Percentiles rank a stretch among this genome's conserved stretches.
phyloP scores from a whole-genome alignment of 805 yeast species.

The Ogataea nitratoaversa region DNA sequence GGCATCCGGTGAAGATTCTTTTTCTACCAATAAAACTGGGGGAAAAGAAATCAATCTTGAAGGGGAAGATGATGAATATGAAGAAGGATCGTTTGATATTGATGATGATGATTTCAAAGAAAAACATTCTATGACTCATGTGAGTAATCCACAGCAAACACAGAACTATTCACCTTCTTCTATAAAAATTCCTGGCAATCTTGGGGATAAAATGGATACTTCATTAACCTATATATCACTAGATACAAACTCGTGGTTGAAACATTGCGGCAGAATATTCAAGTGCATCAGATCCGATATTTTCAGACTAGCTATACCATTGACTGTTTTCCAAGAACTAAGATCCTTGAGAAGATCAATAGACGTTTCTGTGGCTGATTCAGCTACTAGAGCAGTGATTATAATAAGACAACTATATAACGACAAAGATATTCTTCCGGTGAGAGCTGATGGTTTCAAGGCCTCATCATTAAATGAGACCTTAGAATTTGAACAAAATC shows the following conservation, averaged over 20 bases:
- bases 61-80: conserved; percentile 22
- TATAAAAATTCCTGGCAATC: conserved; percentile 37
- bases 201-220: conserved; percentile 56
- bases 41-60: conserved; percentile 7
- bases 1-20: conserved; percentile 1
- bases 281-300: conserved; percentile 61
- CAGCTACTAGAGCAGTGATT: conserved; percentile 77
- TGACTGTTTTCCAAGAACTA: conserved; percentile 75
- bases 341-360: conserved; percentile 65
- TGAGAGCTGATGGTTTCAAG: conserved; percentile 65
- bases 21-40: conserved; percentile 1
- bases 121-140: neutral
- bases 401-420: conserved; percentile 63
- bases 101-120: conserved; percentile 16
- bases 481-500: conserved; percentile 67
- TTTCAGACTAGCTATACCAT: conserved; percentile 59
- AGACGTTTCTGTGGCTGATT: conserved; percentile 71
- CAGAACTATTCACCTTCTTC: conserved; percentile 10
- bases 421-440: conserved; percentile 51
- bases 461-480: conserved; percentile 70
- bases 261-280: conserved; percentile 72
- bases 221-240: conserved; percentile 54
- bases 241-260: conserved; percentile 78
- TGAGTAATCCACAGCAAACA: conserved; percentile 1
- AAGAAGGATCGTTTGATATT: conserved; percentile 9